Conservation (phyloP, 2,329 filamentous ascomycete genomes). For the Scedosporium minutisporum region DNA sequence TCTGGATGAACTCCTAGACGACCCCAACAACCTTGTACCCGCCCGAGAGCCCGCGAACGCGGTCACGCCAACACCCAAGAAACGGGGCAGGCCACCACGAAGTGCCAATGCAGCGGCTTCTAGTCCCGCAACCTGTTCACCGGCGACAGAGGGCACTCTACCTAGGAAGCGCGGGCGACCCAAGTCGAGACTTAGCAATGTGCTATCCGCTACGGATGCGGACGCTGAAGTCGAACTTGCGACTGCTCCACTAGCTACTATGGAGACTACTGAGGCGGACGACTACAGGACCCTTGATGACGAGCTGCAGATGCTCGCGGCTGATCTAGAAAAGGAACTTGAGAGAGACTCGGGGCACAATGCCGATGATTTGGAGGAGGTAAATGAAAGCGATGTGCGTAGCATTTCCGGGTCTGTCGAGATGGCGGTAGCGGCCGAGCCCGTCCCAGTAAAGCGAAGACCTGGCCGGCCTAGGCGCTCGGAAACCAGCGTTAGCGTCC, state of each 20-base stretch:
- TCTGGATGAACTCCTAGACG: conserved; percentile 20
- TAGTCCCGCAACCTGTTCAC: conserved; percentile 2
- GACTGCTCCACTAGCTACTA: conserved; percentile 3
- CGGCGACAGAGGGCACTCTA: conserved; percentile 9
- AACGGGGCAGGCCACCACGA: conserved; percentile 22
- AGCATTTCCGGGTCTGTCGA: neutral
- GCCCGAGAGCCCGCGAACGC: neutral
- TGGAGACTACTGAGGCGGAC: neutral
- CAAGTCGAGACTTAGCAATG: conserved; percentile 11
- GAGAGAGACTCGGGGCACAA: neutral
- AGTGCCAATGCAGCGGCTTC: conserved; percentile 10
- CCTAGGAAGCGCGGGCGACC: conserved; percentile 9
- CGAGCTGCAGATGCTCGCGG: neutral
- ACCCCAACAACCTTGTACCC: conserved; percentile 4
- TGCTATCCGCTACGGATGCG: conserved; percentile 9
- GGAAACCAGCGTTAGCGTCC: conserved; percentile 2
- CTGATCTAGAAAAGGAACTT: neutral
- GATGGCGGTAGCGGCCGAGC: neutral
- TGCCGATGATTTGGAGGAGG: neutral
- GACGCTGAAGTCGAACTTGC: conserved; percentile 6
- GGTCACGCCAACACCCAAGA: conserved; percentile 17
- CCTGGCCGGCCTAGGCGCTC: conserved; percentile 7
- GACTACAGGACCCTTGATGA: neutral
- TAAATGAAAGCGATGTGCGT: neutral
- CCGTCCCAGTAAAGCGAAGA: neutral